Percentiles rank a stretch among this genome's conserved stretches.
Conservation (phyloP, 371 early-diverging fungal species). For the Blakeslea trispora region DNA sequence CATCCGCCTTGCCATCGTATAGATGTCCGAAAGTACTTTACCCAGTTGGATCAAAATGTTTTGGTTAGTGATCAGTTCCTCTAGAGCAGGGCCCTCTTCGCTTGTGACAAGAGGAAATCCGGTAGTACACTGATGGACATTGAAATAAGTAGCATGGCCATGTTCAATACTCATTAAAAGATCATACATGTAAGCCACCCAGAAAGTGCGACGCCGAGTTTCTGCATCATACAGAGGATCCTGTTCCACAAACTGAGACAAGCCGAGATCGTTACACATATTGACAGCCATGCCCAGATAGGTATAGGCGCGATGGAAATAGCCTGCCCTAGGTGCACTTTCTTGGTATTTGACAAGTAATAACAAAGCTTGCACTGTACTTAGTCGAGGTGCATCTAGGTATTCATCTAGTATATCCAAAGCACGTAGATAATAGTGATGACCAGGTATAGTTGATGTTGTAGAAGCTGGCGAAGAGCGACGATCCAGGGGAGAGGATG, state of each 20-base stretch:
- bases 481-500: too few relatives aligned
- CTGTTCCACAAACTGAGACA: constrained; percentile 42
- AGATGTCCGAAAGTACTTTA: constrained; percentile 41
- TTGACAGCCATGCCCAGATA: constrained; percentile 63
- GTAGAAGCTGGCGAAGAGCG: constrained; percentile 15
- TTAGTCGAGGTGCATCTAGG: constrained; percentile 65
- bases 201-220: constrained; percentile 43
- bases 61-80: constrained; percentile 43
- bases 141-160: constrained; percentile 38
- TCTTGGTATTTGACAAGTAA: constrained; percentile 73
- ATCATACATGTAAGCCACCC: constrained; percentile 46
- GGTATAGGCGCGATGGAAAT: constrained; percentile 38
- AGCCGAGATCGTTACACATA: constrained; percentile 75
- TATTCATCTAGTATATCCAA: constrained; percentile 64
- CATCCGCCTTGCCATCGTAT: constrained; percentile 28
- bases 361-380: constrained; percentile 71
- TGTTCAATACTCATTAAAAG: constrained; percentile 47
- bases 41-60: constrained; percentile 43
- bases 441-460: constrained; percentile 26
- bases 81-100: constrained; percentile 41
- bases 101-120: constrained; percentile 43
- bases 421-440: constrained; percentile 41
- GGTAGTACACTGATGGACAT: constrained; percentile 33
- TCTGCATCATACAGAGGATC: constrained; percentile 26
- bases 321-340: constrained; percentile 44